These are phyloP conservation scores for Colletotrichum navitas DNA, from an alignment of 2,329 filamentous ascomycete species.

Conservation along the genomic window DNA sequence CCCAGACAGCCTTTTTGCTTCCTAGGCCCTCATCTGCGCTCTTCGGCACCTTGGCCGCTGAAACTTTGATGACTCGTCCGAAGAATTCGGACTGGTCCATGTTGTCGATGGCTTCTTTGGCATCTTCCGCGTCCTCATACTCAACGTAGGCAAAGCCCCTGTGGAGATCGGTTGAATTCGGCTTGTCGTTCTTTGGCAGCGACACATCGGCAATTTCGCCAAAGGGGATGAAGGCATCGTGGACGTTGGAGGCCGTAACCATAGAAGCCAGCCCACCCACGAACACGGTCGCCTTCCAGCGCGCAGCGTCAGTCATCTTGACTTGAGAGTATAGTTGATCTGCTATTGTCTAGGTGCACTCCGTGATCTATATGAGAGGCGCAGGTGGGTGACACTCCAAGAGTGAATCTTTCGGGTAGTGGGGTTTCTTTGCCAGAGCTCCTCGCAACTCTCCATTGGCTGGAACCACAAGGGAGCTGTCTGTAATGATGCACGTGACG, in stretches of 20 bases:
- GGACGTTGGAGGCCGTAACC: slow-evolving; percentile 80
- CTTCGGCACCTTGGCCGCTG: slow-evolving; percentile 91
- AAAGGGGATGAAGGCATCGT: slow-evolving; percentile 95
- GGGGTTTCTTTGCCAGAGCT: slow-evolving; percentile 32
- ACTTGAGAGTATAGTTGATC: slow-evolving; percentile 37
- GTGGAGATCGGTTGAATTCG: slow-evolving; percentile 83
- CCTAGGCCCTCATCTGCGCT: slow-evolving; percentile 88
- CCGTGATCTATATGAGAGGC: not conserved
- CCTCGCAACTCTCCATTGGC: slow-evolving; percentile 32
- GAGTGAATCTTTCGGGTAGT: slow-evolving; percentile 34
- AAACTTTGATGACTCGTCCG: slow-evolving; percentile 91
- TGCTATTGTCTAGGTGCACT: not conserved
- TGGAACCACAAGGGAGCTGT: slow-evolving; percentile 20
- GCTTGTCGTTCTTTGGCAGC: slow-evolving; percentile 87
- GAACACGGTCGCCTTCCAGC: slow-evolving; percentile 92
- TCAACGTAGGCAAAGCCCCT: slow-evolving; percentile 97
- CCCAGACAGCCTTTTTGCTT: slow-evolving; percentile 95
- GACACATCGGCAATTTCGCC: slow-evolving; percentile 94
- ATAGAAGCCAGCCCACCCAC: slow-evolving; percentile 88
- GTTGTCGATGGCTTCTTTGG: slow-evolving; percentile 96
- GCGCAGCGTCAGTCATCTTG: slow-evolving; percentile 82
- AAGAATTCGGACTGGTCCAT: slow-evolving; percentile 98
- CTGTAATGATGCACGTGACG: slow-evolving; percentile 32
- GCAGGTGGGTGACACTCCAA: slow-evolving; percentile 7
- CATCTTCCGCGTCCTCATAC: slow-evolving; percentile 87